Conservation (phyloP, 2,329 filamentous ascomycete genomes). For the Ophiostoma tasmaniense region DNA sequence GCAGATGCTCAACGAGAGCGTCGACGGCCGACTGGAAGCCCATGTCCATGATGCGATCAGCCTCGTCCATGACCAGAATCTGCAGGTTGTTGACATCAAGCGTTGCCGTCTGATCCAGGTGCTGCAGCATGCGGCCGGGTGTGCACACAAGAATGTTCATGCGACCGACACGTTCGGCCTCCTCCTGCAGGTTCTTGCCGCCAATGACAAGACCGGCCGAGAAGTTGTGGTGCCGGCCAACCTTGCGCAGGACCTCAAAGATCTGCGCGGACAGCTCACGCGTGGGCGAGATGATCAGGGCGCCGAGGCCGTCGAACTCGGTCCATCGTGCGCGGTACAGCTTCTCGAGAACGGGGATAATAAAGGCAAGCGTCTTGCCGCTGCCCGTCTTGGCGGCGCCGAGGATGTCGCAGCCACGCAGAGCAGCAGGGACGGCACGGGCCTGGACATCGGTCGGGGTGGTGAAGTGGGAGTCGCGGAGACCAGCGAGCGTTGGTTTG, state of each 20-base stretch:
- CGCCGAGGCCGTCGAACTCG: constrained; percentile 82
- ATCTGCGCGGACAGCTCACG: constrained; percentile 94
- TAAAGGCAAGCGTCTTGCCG: constrained; percentile 90
- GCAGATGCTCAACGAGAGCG: constrained; percentile 85
- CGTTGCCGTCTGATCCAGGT: constrained; percentile 85
- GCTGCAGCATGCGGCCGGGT: constrained; percentile 88
- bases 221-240: constrained; percentile 81
- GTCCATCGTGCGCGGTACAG: constrained; percentile 85
- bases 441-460: constrained; percentile 86
- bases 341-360: constrained; percentile 86
- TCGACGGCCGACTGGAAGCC: constrained; percentile 87
- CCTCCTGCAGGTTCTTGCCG: constrained; percentile 79
- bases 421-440: constrained; percentile 75
- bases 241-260: constrained; percentile 84
- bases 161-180: constrained; percentile 71
- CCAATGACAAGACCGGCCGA: constrained; percentile 91
- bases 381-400: constrained; percentile 94
- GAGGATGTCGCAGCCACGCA: constrained; percentile 81
- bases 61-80: constrained; percentile 89
- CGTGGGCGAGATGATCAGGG: constrained; percentile 87
- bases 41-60: constrained; percentile 96
- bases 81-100: constrained; percentile 87
- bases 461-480: constrained; percentile 82
- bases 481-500: constrained; percentile 65
- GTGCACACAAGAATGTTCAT: constrained; percentile 99